Base-by-base conservation (phyloP, 208 protist species). In the Leishmania aethiopica region DNA sequence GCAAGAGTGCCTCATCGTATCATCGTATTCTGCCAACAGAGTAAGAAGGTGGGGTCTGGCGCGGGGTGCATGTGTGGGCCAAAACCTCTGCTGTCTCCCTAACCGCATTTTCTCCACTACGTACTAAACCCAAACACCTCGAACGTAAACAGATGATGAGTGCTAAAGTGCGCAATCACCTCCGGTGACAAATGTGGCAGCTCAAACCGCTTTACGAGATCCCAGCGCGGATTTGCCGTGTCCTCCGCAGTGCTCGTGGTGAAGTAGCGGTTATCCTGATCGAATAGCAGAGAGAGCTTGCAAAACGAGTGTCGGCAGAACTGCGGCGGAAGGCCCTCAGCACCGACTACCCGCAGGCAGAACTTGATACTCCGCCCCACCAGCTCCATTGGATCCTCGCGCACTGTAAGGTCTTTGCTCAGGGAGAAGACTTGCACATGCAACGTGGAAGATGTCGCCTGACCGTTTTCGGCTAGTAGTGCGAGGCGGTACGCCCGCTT, bases 41-140 rank as follows among this genome's bases (percentile, higher is more conserved):
- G 42, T 53, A n/a, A 42, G 22, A 73, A 73, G 22, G 22, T 53
- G 69, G 0, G 17, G 25, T 35, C 7, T n/a, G 25, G 6, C 1
- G 7, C 10, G 42, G 10, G 42, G 42, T 53, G 10, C 42, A 47
- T 3, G 15, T 35, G 35, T 25, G 51, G 17, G n/a, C 42, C 49
- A 25, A 25, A 51, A 53, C 22, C 69, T 47, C 22, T n/a, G n/a
- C 66, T 37, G 6, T 42, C 51, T 28, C 47, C n/a, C 22, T 6
- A 4, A 37, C 19, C 0, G 5, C 28, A 25, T n/a, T 59, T 59
- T 59, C 7, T 45, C 5, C 47, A 17, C 37, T 87, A 95, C 40
- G 86, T 86, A 25, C 81, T 88, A 74, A 96, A 96, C 7, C 86
- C 92, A 67, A 96, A 96, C 22, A 97, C 92, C 69, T 96, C 93